These are phyloP conservation scores for Penicillium sp. DNA, from an alignment of 2,329 filamentous ascomycete species.

Conservation along the genomic window DNA sequence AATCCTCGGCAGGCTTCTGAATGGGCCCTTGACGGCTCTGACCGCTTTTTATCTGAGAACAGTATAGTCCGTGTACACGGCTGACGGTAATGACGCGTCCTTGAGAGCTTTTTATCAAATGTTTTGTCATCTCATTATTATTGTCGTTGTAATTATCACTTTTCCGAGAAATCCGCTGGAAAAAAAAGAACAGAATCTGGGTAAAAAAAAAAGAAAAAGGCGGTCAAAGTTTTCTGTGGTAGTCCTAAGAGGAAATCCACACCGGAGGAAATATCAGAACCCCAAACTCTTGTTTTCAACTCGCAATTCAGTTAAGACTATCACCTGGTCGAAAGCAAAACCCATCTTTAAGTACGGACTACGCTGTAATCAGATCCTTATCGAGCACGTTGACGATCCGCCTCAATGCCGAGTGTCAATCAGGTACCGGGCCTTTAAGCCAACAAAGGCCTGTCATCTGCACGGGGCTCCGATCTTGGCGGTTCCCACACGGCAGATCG, in stretches of 20 bases:
- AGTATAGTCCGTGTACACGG: slow-evolving; percentile 16
- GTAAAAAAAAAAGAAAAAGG: slow-evolving; percentile 7
- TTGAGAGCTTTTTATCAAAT: not conserved
- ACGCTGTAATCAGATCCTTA: slow-evolving; percentile 7
- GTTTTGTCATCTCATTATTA: not conserved
- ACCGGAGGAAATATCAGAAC: slow-evolving; percentile 16
- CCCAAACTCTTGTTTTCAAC: not conserved
- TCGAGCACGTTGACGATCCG: slow-evolving; percentile 13
- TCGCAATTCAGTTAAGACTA: not conserved
- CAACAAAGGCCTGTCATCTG: slow-evolving; percentile 33
- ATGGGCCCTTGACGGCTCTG: not conserved
- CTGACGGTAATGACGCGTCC: slow-evolving; percentile 21
- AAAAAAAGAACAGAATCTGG: slow-evolving; percentile 8
- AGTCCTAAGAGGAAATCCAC: not conserved
- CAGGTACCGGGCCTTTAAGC: slow-evolving; percentile 14
- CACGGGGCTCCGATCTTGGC: slow-evolving; percentile 36
- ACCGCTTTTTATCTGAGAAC: slow-evolving; percentile 15
- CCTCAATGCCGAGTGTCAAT: slow-evolving; percentile 16
- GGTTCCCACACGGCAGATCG: slow-evolving; percentile 41
- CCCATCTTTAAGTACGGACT: not conserved
- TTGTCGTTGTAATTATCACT: not conserved
- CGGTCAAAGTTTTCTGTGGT: slow-evolving; percentile 9
- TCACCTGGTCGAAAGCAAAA: slow-evolving; percentile 1
- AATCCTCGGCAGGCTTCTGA: too few species aligned
- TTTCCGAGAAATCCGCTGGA: slow-evolving; percentile 24